A percentile compares a stretch with the other conserved stretches of the same genome.
phyloP scores from a whole-genome alignment of 1,139 yeast genomes.

The Lodderomyces pseudojiufengensis region DNA sequence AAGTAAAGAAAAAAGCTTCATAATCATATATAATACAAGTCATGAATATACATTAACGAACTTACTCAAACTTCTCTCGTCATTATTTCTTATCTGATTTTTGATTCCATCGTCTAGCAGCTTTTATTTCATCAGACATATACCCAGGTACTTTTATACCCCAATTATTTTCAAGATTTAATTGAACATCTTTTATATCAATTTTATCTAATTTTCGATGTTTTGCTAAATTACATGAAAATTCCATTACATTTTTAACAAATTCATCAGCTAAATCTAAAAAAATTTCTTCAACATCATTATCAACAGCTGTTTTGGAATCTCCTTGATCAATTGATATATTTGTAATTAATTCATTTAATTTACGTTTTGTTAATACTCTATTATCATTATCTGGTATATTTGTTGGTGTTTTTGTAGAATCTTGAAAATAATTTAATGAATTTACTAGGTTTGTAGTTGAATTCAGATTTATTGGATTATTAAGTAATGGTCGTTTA shows the following conservation, averaged over 20 bases:
- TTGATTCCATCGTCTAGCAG: slow-evolving; percentile 79
- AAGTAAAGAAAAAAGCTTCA: slow-evolving; percentile 1
- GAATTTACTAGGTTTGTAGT: slow-evolving; percentile 3
- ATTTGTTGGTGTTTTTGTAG: slow-evolving; percentile 19
- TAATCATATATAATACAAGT: neutral
- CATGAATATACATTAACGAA: slow-evolving; percentile 7
- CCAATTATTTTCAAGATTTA: slow-evolving; percentile 94
- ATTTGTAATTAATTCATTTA: slow-evolving; percentile 78
- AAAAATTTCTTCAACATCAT: slow-evolving; percentile 89
- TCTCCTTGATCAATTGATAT: slow-evolving; percentile 85
- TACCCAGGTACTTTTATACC: slow-evolving; percentile 92
- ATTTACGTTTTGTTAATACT: slow-evolving; percentile 82
- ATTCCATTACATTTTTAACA: slow-evolving; percentile 82
- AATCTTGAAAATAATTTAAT: slow-evolving; percentile 4
- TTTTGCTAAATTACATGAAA: slow-evolving; percentile 92
- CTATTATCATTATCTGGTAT: slow-evolving; percentile 61
- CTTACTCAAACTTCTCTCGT: neutral
- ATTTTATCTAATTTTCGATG: slow-evolving; percentile 87
- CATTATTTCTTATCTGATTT: slow-evolving; percentile 34
- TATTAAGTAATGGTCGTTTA: slow-evolving; percentile 2
- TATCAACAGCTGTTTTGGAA: slow-evolving; percentile 87
- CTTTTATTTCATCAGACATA: slow-evolving; percentile 84
- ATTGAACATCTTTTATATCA: slow-evolving; percentile 85
- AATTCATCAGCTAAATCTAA: slow-evolving; percentile 95
- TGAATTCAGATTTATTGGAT: slow-evolving; percentile 1